phyloP scores from a whole-genome alignment of 176 grass and related monocot genomes.

The Cocos nucifera region DNA sequence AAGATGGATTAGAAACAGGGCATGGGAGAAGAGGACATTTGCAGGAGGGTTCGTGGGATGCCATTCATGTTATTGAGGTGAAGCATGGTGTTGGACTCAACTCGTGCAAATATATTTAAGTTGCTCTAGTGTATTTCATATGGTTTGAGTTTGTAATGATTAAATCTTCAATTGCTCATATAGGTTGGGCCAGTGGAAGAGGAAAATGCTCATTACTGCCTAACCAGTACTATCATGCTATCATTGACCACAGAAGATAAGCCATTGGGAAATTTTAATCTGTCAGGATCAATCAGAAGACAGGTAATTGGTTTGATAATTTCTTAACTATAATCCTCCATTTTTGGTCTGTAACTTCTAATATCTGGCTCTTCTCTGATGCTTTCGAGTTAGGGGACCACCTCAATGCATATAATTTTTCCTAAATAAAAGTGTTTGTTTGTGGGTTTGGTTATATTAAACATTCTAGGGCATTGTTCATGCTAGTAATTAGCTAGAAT shows the following conservation, averaged over 20 bases:
- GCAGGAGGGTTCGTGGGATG: conserved; percentile 94
- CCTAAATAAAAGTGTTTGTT: too few species aligned
- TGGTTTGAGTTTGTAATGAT: not conserved
- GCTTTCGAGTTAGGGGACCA: too few species aligned
- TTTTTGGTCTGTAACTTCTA: too few species aligned
- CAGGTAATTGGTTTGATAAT: conserved; percentile 42
- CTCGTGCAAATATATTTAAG: too few species aligned
- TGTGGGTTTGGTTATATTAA: too few species aligned
- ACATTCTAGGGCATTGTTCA: too few species aligned
- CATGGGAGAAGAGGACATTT: conserved; percentile 75
- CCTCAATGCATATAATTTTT: too few species aligned
- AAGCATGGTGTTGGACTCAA: not conserved
- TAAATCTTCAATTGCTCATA: not conserved
- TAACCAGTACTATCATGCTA: conserved; percentile 95
- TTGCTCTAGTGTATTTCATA: too few species aligned
- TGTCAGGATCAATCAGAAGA: conserved; percentile 88
- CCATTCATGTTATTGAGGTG: conserved; percentile 99
- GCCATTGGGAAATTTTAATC: conserved; percentile 75
- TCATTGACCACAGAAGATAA: conserved; percentile 79
- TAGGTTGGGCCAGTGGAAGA: conserved; percentile 69
- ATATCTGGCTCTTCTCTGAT: too few species aligned
- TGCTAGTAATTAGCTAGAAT: too few species aligned
- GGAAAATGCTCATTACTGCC: conserved; percentile 71
- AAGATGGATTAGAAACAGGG: conserved; percentile 58
- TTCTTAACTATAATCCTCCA: too few species aligned